phyloP scores from a whole-genome alignment of 1,284 basidiomycete species.

The Cystobasidium slooffiae region DNA sequence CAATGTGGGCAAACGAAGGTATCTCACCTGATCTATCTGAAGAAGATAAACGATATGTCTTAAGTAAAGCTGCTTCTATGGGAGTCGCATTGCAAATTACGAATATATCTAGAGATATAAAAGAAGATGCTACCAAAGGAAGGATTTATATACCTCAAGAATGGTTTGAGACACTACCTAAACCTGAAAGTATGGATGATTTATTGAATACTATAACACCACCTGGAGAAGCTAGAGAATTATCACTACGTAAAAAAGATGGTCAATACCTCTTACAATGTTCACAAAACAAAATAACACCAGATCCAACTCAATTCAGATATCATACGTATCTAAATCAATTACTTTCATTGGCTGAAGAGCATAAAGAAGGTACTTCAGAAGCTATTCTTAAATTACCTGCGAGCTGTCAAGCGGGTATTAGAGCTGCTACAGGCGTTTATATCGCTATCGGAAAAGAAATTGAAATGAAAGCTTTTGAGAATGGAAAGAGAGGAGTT shows the following conservation, averaged over 20 bases:
- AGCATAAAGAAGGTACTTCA: constrained; percentile 22
- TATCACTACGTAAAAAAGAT: constrained; percentile 11
- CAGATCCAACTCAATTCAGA: constrained; percentile 26
- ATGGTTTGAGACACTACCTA: constrained; percentile 35
- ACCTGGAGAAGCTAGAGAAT: constrained; percentile 8
- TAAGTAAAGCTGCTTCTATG: constrained; percentile 56
- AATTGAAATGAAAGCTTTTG: constrained; percentile 34
- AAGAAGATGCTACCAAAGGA: constrained; percentile 57
- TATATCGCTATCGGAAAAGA: constrained; percentile 42
- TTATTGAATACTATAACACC: not conserved
- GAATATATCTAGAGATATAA: constrained; percentile 59
- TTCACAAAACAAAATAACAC: not conserved
- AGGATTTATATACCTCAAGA: constrained; percentile 58
- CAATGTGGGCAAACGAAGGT: constrained; percentile 56
- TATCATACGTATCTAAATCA: constrained; percentile 37
- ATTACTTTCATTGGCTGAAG: constrained; percentile 31
- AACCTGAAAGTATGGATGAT: not conserved
- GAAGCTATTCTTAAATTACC: constrained; percentile 35
- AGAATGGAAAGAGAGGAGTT: not conserved
- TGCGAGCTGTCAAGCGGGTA: constrained; percentile 35
- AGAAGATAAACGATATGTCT: constrained; percentile 35
- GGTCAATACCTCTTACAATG: constrained; percentile 12
- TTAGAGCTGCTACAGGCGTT: constrained; percentile 38
- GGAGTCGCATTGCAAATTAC: constrained; percentile 59
- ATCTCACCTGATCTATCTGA: not conserved